These are phyloP conservation scores for Sarcodon sp. DNA, from an alignment of 768 basidiomycete species.

Conservation along the genomic window DNA sequence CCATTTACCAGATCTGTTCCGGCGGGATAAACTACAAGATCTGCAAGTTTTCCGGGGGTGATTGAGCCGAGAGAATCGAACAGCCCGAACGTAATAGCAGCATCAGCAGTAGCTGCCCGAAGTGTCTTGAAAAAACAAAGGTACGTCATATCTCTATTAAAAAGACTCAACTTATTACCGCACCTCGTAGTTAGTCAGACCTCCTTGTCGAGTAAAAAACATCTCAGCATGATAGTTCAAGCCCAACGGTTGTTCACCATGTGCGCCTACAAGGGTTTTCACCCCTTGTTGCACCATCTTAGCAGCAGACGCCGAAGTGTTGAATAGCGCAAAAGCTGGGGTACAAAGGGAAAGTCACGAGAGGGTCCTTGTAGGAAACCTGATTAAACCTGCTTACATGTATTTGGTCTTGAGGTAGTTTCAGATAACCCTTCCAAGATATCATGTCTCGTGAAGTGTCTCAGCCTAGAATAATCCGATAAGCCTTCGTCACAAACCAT, in stretches of 20 bases:
- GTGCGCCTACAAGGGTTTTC: constrained; percentile 55
- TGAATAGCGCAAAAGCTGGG: constrained; percentile 56
- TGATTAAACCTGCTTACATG: constrained; percentile 28
- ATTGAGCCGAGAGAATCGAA: constrained; percentile 50
- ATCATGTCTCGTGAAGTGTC: constrained; percentile 53
- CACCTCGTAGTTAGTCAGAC: constrained; percentile 62
- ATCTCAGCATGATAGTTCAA: constrained; percentile 72
- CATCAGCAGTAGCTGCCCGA: constrained; percentile 54
- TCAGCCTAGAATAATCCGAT: constrained; percentile 27
- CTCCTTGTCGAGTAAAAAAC: constrained; percentile 49
- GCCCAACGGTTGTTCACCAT: constrained; percentile 59
- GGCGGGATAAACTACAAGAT: constrained; percentile 53
- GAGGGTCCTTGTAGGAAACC: background rate
- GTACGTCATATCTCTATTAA: background rate
- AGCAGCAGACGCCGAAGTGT: constrained; percentile 54
- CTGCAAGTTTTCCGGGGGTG: constrained; percentile 54
- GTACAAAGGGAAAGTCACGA: background rate
- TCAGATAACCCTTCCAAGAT: constrained; percentile 47
- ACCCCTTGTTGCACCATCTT: constrained; percentile 58
- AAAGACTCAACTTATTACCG: background rate
- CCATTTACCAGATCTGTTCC: constrained; percentile 44
- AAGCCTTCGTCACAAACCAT: background rate
- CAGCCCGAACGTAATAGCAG: constrained; percentile 54
- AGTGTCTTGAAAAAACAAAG: constrained; percentile 12
- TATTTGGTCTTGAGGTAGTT: constrained; percentile 42